phyloP scores from a whole-genome alignment of 2,329 filamentous ascomycete genomes.

The Fonsecaea monophora region DNA sequence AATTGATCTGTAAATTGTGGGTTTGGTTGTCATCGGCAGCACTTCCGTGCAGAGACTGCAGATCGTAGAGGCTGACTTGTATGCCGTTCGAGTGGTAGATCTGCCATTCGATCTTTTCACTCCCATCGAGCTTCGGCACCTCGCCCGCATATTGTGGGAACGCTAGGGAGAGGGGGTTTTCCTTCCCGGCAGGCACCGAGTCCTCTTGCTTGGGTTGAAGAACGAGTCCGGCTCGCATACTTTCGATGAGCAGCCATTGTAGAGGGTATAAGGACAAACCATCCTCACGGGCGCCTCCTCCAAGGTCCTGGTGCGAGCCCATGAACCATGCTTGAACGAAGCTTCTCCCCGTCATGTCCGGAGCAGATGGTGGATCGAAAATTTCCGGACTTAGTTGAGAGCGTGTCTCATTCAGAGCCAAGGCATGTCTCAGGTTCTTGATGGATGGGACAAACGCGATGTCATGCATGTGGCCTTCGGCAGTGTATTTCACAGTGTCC shows the following conservation, averaged over 20 bases:
- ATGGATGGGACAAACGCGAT: constrained; percentile 46
- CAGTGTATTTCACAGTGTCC: constrained; percentile 46
- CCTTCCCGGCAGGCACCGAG: neutral
- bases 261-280: constrained; percentile 52
- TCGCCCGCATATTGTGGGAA: constrained; percentile 38
- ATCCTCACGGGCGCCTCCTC: constrained; percentile 47
- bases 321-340: constrained; percentile 52
- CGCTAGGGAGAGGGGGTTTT: constrained; percentile 25
- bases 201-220: constrained; percentile 35
- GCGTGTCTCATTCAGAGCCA: constrained; percentile 51
- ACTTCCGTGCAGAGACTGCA: constrained; percentile 30
- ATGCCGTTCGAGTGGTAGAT: constrained; percentile 35
- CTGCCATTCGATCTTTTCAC: constrained; percentile 37
- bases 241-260: constrained; percentile 53
- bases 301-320: constrained; percentile 49
- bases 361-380: constrained; percentile 35
- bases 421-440: constrained; percentile 47
- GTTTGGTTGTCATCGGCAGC: constrained; percentile 23
- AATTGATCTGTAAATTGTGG: constrained; percentile 34
- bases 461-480: constrained; percentile 42
- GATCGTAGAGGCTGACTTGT: constrained; percentile 35
- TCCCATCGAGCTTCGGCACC: constrained; percentile 29
- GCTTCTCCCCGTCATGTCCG: constrained; percentile 38
- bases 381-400: constrained; percentile 42
- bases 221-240: constrained; percentile 43